These are phyloP conservation scores for Sparassis latifolia DNA, from an alignment of 1,284 basidiomycete genomes.

Conservation along the genomic window DNA sequence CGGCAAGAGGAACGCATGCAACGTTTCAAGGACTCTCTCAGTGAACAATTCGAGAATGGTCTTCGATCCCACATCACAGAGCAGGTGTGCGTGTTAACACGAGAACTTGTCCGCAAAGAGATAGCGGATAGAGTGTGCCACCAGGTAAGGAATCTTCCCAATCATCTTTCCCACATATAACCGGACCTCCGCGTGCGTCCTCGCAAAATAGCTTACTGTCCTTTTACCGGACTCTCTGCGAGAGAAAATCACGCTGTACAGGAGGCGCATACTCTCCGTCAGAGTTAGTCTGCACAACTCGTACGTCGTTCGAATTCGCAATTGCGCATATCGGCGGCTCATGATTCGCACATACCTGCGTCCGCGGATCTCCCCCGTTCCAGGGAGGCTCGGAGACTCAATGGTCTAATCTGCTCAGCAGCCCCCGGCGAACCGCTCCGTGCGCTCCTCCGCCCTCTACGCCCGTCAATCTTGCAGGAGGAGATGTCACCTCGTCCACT, in stretches of 20 bases:
- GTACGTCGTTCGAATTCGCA: conserved; percentile 24
- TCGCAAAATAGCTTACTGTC: conserved; percentile 29
- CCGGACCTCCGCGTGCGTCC: neutral
- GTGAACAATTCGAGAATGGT: conserved; percentile 32
- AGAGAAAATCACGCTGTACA: conserved; percentile 34
- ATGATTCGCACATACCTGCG: neutral
- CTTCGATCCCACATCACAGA: conserved; percentile 30
- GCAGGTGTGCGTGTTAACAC: conserved; percentile 28
- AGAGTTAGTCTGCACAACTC: conserved; percentile 41
- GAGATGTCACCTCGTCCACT: conserved; percentile 13
- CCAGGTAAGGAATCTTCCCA: conserved; percentile 13
- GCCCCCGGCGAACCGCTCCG: conserved; percentile 35
- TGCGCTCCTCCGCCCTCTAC: conserved; percentile 38
- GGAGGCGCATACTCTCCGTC: conserved; percentile 24
- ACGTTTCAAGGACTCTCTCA: conserved; percentile 28
- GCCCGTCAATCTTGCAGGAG: conserved; percentile 33
- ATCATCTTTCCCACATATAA: neutral
- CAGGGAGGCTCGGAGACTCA: conserved; percentile 46
- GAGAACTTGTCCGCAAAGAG: conserved; percentile 29
- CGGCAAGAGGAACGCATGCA: conserved; percentile 32
- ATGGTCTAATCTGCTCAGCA: conserved; percentile 33
- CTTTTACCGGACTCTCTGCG: conserved; percentile 39
- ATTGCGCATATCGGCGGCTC: neutral
- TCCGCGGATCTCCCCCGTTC: neutral
- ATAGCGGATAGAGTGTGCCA: conserved; percentile 30